phyloP scores from a whole-genome alignment of 495 filamentous ascomycete genomes.

The Penicillium daleae region DNA sequence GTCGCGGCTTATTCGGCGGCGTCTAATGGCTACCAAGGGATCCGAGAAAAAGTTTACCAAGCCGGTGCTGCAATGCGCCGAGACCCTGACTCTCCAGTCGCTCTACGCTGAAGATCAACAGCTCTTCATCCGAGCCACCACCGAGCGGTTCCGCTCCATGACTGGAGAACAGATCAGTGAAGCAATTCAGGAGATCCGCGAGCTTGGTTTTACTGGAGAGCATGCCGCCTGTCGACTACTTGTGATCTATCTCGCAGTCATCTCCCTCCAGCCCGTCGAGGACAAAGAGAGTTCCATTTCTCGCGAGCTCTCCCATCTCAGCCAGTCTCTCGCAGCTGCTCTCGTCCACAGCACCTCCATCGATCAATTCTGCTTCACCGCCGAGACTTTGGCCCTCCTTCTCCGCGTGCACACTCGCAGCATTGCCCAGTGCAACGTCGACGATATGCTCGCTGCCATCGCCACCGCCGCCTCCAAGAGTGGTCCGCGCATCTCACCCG shows the following conservation, averaged over 20 bases:
- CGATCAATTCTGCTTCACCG: slow-evolving; percentile 59
- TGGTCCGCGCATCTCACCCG: slow-evolving; percentile 40
- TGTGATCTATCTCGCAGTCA: slow-evolving; percentile 42
- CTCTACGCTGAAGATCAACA: slow-evolving; percentile 50
- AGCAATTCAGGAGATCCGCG: slow-evolving; percentile 40
- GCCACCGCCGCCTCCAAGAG: slow-evolving; percentile 53
- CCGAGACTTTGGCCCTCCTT: slow-evolving; percentile 58
- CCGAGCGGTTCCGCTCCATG: slow-evolving; percentile 44
- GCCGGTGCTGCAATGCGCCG: slow-evolving; percentile 41
- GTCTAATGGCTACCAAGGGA: slow-evolving; percentile 41
- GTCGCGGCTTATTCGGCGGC: slow-evolving; percentile 43
- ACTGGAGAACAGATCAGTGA: slow-evolving; percentile 30
- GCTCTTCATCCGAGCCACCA: slow-evolving; percentile 45
- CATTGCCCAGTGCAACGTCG: slow-evolving; percentile 73
- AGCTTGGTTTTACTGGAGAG: slow-evolving; percentile 38
- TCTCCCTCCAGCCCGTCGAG: slow-evolving; percentile 37
- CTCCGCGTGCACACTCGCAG: slow-evolving; percentile 57
- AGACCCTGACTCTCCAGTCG: slow-evolving; percentile 42
- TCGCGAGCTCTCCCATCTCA: slow-evolving; percentile 42
- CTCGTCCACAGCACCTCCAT: slow-evolving; percentile 43
- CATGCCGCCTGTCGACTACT: slow-evolving; percentile 40
- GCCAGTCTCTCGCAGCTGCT: slow-evolving; percentile 36
- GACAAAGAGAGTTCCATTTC: slow-evolving; percentile 45
- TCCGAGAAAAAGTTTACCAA: slow-evolving; percentile 35
- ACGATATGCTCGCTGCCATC: slow-evolving; percentile 62